Conservation (phyloP, 768 basidiomycete genomes). For the Russula griseocarnosa region DNA sequence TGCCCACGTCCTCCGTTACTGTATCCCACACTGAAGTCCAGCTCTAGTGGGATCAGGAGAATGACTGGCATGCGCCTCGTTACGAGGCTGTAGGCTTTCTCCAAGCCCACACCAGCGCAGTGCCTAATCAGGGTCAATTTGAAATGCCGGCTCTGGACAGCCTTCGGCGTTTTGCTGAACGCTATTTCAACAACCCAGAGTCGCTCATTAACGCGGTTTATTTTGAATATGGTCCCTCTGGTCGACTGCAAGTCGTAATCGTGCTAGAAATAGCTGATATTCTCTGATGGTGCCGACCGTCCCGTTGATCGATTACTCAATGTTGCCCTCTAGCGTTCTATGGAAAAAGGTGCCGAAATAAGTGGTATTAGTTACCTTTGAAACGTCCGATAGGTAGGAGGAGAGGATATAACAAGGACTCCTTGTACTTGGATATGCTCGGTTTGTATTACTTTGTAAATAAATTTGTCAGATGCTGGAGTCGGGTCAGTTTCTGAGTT, state of each 20-base stretch:
- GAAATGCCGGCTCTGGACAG: not conserved
- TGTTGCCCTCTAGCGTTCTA: not conserved
- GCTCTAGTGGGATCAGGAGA: not conserved
- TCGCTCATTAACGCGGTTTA: not conserved
- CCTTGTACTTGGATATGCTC: no score
- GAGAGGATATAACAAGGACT: no score
- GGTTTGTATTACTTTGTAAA: no score
- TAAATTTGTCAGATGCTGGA: not conserved
- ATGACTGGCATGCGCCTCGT: not conserved
- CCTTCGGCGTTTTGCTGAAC: not conserved
- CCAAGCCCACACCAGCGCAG: not conserved
- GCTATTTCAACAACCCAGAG: conserved; percentile 6
- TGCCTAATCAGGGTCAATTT: not conserved
- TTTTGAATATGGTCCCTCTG: not conserved
- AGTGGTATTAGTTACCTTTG: not conserved
- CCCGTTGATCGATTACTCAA: not conserved
- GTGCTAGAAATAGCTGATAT: conserved; percentile 1
- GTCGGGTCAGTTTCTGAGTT: not conserved
- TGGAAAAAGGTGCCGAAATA: not conserved
- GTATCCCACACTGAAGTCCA: not conserved
- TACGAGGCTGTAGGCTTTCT: not conserved
- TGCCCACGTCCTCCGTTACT: not conserved
- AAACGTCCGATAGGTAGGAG: no score
- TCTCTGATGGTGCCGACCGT: not conserved
- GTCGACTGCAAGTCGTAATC: conserved; percentile 5